Evolutionary conservation across 2,329 filamentous ascomycete genomes (phyloP), one percentile per base, ranked within the genome.

Genomic region (Trichophyton equinum): DNA sequence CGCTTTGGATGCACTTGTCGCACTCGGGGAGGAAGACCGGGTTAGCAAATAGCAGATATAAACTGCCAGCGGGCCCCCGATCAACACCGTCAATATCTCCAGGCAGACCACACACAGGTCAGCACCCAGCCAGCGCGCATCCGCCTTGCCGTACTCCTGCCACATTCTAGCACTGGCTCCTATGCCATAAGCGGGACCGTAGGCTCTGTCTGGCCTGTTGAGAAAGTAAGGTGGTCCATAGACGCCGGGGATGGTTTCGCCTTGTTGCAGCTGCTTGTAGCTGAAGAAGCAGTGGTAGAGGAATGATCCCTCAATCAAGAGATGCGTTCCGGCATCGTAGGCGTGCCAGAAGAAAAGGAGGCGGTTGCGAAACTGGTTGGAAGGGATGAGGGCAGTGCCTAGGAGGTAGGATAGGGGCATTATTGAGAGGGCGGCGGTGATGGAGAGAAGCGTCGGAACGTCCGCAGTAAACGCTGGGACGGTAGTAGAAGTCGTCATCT

Each of bases 221-320:
- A 85, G 74, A 71, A 84, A 85, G 68, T 78, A 78, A 22, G 74
- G 74, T n/a, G 62, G 47, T 15, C 57, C 38, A 42, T 47, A 38
- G n/a, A 42, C 55, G n/a, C 42, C 36, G 56, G 60, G 27, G 40
- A 62, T 55, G 53, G 62, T 61, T 13, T 67, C 60, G n/a, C 67
- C 68, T 44, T 73, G 72, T 6, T 77, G 73, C 44, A 82, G 71
- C 20, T 73, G 68, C 56, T 75, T 74, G 68, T 78, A 84, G 66
- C 81, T 81, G 80, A 91, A 92, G 81, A 97, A 95, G 78, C 89
- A 95, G 76, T 95, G 89, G 80, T 91, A 96, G 25, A 96, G 84
- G 75, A 90, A 97, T 69, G 85, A 87, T 60, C 90, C 91, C 77
- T 97, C 92, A 72, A 97, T 87, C 72, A 90, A 79, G 74, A 95